Conservation (phyloP, 768 basidiomycete species). For the Serendipita sp. region DNA sequence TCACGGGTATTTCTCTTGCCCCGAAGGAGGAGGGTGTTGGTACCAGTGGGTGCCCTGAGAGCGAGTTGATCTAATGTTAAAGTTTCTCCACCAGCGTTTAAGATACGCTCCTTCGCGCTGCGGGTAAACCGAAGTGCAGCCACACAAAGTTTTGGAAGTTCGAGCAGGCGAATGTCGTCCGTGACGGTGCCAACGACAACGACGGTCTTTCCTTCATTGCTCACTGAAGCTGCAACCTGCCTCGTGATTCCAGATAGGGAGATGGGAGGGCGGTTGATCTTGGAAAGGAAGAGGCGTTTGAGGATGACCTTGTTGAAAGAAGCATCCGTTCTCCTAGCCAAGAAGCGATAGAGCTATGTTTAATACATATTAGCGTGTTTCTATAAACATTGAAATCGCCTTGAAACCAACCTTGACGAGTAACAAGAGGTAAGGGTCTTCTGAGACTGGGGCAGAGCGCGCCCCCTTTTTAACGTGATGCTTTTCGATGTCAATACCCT, state of each 20-base stretch:
- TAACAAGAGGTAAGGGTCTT: slow-evolving; percentile 97
- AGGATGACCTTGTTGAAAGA: slow-evolving; percentile 96
- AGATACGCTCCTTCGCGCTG: slow-evolving; percentile 83
- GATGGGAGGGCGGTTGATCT: slow-evolving; percentile 90
- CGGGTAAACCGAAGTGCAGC: slow-evolving; percentile 93
- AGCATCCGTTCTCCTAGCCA: slow-evolving; percentile 91
- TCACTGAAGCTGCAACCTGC: slow-evolving; percentile 52
- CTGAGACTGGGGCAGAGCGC: slow-evolving; percentile 89
- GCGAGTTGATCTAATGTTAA: slow-evolving; percentile 96
- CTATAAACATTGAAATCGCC: not conserved
- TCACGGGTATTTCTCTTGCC: slow-evolving; percentile 89
- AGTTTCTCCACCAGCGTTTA: slow-evolving; percentile 87
- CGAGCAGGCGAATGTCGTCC: slow-evolving; percentile 78
- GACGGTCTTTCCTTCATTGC: slow-evolving; percentile 65
- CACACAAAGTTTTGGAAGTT: slow-evolving; percentile 78
- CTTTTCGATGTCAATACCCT: slow-evolving; percentile 91
- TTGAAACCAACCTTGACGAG: slow-evolving; percentile 74
- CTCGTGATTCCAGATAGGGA: slow-evolving; percentile 85
- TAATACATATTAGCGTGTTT: slow-evolving; percentile 10
- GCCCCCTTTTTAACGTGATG: slow-evolving; percentile 99
- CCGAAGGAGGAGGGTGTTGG: slow-evolving; percentile 85
- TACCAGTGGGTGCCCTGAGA: slow-evolving; percentile 80
- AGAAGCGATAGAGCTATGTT: slow-evolving; percentile 87
- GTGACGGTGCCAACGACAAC: slow-evolving; percentile 86
- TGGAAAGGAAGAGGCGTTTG: slow-evolving; percentile 90